Conservation (phyloP, 768 basidiomycete genomes). For the Clavaria fumosa region DNA sequence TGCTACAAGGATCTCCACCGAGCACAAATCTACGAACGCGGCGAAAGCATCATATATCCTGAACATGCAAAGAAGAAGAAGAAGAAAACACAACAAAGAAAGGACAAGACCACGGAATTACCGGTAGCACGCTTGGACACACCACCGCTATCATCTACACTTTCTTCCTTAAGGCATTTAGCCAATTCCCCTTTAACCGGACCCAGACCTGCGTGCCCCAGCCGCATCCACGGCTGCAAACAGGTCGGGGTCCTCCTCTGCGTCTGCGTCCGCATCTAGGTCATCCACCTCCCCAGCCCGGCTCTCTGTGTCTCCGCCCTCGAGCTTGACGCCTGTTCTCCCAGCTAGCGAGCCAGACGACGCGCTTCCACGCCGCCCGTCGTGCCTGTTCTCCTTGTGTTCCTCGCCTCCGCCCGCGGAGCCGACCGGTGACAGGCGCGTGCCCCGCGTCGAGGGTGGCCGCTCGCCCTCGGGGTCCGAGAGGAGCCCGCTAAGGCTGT, state of each 20-base stretch:
- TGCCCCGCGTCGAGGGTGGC: background rate
- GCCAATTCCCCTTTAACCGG: too few relatives aligned
- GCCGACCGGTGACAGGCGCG: background rate
- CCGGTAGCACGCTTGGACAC: too few relatives aligned
- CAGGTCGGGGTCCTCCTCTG: slow-evolving; percentile 29
- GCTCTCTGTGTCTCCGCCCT: background rate
- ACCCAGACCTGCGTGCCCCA: slow-evolving; percentile 26
- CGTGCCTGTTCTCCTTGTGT: slow-evolving; percentile 1
- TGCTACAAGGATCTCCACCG: too few relatives aligned
- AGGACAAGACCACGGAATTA: too few relatives aligned
- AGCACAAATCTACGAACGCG: too few relatives aligned
- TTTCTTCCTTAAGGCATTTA: too few relatives aligned
- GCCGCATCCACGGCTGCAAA: slow-evolving; percentile 38
- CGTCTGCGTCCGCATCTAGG: slow-evolving; percentile 12
- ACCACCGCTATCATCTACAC: too few relatives aligned
- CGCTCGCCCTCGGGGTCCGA: background rate
- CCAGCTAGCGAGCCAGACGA: slow-evolving; percentile 3
- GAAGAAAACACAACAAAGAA: too few relatives aligned
- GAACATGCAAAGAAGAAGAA: too few relatives aligned
- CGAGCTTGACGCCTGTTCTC: slow-evolving; percentile 18
- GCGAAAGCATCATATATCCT: too few relatives aligned
- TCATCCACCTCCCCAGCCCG: slow-evolving; percentile 11
- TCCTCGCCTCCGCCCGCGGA: slow-evolving; percentile 3
- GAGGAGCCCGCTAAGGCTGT: too few relatives aligned
- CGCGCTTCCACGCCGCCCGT: background rate